Evolutionary conservation across 2,329 filamentous ascomycete genomes (phyloP).

Genomic region (Fusarium tanahbumbuense): DNA sequence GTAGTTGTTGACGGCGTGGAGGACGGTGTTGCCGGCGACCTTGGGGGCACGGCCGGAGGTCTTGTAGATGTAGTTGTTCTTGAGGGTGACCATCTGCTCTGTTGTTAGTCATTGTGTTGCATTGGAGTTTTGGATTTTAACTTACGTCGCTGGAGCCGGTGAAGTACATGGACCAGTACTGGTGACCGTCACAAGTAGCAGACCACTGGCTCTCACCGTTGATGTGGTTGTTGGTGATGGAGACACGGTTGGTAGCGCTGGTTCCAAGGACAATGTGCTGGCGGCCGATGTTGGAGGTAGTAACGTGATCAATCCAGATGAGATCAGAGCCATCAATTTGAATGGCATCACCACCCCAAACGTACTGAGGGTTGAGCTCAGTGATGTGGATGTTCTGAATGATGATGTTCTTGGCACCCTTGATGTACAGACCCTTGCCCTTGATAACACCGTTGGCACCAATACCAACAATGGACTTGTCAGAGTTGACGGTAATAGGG

Average conservation of each 20-base stretch:
- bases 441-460: conserved; percentile 66
- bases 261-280: conserved; percentile 71
- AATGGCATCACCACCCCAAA: conserved; percentile 70
- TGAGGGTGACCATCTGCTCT: conserved; percentile 60
- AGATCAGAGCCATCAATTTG: conserved; percentile 60
- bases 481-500: conserved; percentile 64
- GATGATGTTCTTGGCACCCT: conserved; percentile 64
- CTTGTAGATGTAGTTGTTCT: conserved; percentile 71
- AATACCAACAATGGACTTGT: conserved; percentile 68
- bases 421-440: conserved; percentile 65
- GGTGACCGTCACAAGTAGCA: conserved; percentile 67
- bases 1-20: conserved; percentile 74
- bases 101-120: neutral
- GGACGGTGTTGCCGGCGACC: conserved; percentile 64
- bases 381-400: conserved; percentile 70
- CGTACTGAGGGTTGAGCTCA: conserved; percentile 66
- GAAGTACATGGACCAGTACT: conserved; percentile 71
- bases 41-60: conserved; percentile 68
- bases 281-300: conserved; percentile 68
- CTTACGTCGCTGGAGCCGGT: conserved; percentile 62
- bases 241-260: conserved; percentile 64
- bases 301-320: conserved; percentile 65
- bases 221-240: conserved; percentile 67
- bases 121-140: fast-evolving
- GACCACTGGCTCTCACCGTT: conserved; percentile 66